Conservation (phyloP, 208 protist species). For the Leishmania tarentolae region DNA sequence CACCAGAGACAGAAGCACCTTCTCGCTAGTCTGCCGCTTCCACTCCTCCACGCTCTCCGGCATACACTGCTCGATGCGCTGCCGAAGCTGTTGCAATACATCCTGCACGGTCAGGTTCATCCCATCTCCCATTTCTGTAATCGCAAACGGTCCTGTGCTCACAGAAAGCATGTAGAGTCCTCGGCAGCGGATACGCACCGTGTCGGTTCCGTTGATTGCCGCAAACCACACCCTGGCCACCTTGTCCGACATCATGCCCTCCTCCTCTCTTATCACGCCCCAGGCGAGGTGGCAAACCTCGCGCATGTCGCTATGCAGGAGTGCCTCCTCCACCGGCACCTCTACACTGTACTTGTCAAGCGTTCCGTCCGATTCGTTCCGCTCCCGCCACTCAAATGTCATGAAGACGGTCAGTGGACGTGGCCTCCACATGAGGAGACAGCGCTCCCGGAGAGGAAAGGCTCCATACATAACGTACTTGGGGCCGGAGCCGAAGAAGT, state of each 20-base stretch:
- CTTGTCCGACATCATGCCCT: constrained; percentile 31
- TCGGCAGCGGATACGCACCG: constrained; percentile 29
- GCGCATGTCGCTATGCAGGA: constrained; percentile 38
- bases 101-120: constrained; percentile 36
- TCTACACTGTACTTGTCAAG: constrained; percentile 27
- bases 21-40: constrained; percentile 11
- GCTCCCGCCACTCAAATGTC: constrained; percentile 30
- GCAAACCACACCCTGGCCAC: constrained; percentile 38
- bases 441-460: constrained; percentile 41
- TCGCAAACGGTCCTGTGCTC: constrained; percentile 7
- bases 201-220: constrained; percentile 36
- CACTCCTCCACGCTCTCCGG: constrained; percentile 19
- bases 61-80: constrained; percentile 26
- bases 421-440: constrained; percentile 35
- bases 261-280: constrained; percentile 28
- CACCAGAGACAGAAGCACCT: constrained; percentile 27
- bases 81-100: constrained; percentile 23
- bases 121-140: constrained; percentile 22
- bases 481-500: constrained; percentile 65
- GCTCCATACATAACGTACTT: constrained; percentile 58
- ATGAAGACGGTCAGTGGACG: constrained; percentile 34
- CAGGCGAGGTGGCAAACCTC: constrained; percentile 54
- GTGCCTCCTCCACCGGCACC: constrained; percentile 44
- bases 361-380: constrained; percentile 16
- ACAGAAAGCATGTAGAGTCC: constrained; percentile 24